Base-by-base conservation (phyloP, 2,329 filamentous ascomycete genomes). In the Trichoderma polysporum region DNA sequence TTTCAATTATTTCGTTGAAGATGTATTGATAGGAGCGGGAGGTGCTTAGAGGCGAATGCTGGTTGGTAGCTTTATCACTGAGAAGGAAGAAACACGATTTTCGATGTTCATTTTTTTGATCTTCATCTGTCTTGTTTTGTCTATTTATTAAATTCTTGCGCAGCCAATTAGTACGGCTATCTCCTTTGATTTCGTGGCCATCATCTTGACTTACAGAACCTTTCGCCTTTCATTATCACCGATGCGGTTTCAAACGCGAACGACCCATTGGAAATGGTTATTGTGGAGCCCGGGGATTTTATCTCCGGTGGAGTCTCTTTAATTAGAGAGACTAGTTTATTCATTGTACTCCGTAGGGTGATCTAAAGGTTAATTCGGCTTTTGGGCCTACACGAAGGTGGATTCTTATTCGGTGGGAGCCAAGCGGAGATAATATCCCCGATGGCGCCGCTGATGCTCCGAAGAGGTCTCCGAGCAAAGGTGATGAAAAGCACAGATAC, bases 351-450 rank as follows among this genome's bases (percentile, higher is more conserved):
- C 31, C 19, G 9, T 35, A 33, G 57, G 19, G 35, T 13, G 39
- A 27, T 19, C n/a, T n/a, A n/a, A n/a, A n/a, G n/a, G n/a, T n/a
- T n/a, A n/a, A n/a, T n/a, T n/a, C 37, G 31, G 41, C 15, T 9
- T 17, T 27, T 7, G 15, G 15, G 45, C 25, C 25, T 29, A 10
- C n/a, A 13, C 8, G 8, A n/a, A 7, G 33, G 25, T 13, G 57
- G 60, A 63, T 54, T n/a, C n/a, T n/a, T 45, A 12, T n/a, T 22
- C 27, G 33, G 6, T 29, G 8, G 49, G 35, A 45, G 9, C 17
- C 29, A 35, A 10, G 25, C 60, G 60, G 60, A 33, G 10, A 54
- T 63, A 45, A 53, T 63, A 63, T 45, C 35, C 27, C 60, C 60
- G 50, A 22, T 35, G 27, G 47, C n/a, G 2, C 19, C 25, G 33